Evolutionary conservation across 768 basidiomycete genomes (phyloP), one percentile per base, ranked within the genome.

Genomic region (Boletus rubroflammeus): DNA sequence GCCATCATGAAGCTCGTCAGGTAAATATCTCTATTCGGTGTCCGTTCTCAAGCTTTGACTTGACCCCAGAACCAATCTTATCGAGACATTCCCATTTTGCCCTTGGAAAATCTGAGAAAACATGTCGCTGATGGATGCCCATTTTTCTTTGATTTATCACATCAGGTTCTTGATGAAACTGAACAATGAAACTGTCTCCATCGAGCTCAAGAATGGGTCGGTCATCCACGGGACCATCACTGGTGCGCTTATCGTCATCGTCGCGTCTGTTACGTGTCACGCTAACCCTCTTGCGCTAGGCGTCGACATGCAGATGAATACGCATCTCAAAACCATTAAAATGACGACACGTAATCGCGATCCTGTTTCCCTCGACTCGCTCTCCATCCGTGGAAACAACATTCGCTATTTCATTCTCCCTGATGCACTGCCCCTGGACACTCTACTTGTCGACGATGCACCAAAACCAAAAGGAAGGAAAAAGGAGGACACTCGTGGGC

Each of bases 301-400:
- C 54, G 97, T 99, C 47, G 96, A 99, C 74, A 94, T 96, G 81
- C 93, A 96, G 67, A 99, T 99, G 96, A 98, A 98, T 77, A 98
- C 96, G 3, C 90, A 98, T 64, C 80, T 99, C 49, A 99, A 99
- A 78, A 92, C 93, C 45, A 91, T 99, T 60, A 98, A 97, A 75
- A 87, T 98, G 79, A 93, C 93, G n/a, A 80, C 85, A 29, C 85
- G 93, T 50, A 94, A 93, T 70, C 88, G 91, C 56, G 91, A 94
- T 52, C 91, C 94, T 5, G 75, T 85, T 26, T 77, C 90, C 21
- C 84, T 98, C 50, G 96, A 99, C 72, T 80, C 88, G 3, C 80
- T 98, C 46, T 94, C 93, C 35, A 95, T 99, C 67, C 85, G 96
- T 50, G 96, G 97, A 35, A 98, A 97, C 79, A 97, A 92, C 66